Evolutionary conservation across 371 early-diverging fungal genomes (phyloP), one percentile per base, ranked within the genome.

Genomic region (Apophysomyces sp.): DNA sequence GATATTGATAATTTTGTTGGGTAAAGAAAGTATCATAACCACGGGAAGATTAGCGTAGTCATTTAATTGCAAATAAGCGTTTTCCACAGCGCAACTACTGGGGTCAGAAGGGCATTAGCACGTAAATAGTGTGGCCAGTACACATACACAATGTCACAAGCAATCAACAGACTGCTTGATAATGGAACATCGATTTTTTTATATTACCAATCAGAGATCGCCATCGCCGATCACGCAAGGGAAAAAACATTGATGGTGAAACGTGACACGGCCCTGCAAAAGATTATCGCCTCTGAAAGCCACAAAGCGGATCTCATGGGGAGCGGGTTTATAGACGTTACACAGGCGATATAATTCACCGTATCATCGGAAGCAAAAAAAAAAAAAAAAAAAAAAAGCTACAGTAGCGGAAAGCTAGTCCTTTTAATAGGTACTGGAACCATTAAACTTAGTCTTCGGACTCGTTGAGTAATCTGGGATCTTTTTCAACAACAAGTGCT

Each of bases 401-500:
- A 13, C 37, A 37, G 11, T 37, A 37, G 11, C 37, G n/a, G n/a
- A n/a, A 11, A 11, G n/a, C 11, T n/a, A 13, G 12, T 13, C 37
- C n/a, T 37, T 37, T 37, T 37, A 13, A 37, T 37, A 37, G 11
- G n/a, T 37, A 37, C 3, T 2, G 37, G 11, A 37, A n/a, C 37
- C 11, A 18, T 44, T 44, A 44, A 44, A 21, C 16, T 8, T 21
- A 4, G 49, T 21, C 49, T 18, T 21, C 9, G 24, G 49, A 21
- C 9, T 44, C 49, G 21, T 16, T 44, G n/a, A 67, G 53, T 13
- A 78, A 60, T 2, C 62, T 61, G 51, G 78, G 70, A 69, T 89
- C 87, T 70, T 90, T 92, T 72, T 96, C 95, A 1, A 93, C 82
- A 12, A 98, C 82, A 18, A 96, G 75, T 31, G 89, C 88, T 57